A percentile compares a stretch with the other conserved stretches of the same genome.
phyloP scores from a whole-genome alignment of 176 grass and related monocot genomes.

The Cenchrus purpureus region DNA sequence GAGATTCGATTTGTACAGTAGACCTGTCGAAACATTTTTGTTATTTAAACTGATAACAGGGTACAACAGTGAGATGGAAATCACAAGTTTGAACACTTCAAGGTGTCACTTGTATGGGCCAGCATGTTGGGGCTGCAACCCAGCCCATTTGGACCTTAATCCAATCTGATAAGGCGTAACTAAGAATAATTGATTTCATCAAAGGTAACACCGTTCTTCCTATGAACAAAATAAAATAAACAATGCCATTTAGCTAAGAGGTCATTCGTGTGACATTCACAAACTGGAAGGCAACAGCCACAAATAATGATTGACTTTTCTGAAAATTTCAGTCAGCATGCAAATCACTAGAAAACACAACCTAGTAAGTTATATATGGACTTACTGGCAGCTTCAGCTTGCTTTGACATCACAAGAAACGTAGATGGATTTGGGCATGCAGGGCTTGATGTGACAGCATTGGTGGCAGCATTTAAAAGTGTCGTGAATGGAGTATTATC shows the following conservation, averaged over 20 bases:
- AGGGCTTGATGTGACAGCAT: slow-evolving; percentile 76
- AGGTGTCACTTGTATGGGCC: neutral
- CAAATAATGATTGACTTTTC: slow-evolving; percentile 1
- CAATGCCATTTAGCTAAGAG: slow-evolving; percentile 5
- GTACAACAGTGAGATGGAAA: slow-evolving; percentile 6
- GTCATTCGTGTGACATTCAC: neutral
- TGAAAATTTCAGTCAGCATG: neutral
- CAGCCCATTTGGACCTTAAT: slow-evolving; percentile 24
- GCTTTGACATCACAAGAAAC: slow-evolving; percentile 94
- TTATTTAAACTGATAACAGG: slow-evolving; percentile 23
- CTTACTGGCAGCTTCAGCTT: slow-evolving; percentile 99
- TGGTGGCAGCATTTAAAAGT: slow-evolving; percentile 65
- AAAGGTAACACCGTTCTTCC: neutral
- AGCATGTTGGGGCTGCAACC: slow-evolving; percentile 3
- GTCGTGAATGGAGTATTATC: slow-evolving; percentile 72
- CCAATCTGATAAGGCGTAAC: slow-evolving; percentile 24
- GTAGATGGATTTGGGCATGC: slow-evolving; percentile 87
- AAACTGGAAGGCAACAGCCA: slow-evolving; percentile 6
- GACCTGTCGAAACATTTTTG: slow-evolving; percentile 49
- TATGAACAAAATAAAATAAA: neutral
- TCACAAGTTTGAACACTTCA: neutral
- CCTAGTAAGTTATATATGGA: slow-evolving; percentile 32
- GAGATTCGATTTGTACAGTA: slow-evolving; percentile 86
- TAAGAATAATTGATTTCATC: slow-evolving; percentile 18
- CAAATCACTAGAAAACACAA: slow-evolving; percentile 12